A percentile compares a stretch with the other conserved stretches of the same genome.
Evolutionary conservation across 371 early-diverging fungal species (phyloP).

Genomic region (Amoeboaphelidium protococcarum): DNA sequence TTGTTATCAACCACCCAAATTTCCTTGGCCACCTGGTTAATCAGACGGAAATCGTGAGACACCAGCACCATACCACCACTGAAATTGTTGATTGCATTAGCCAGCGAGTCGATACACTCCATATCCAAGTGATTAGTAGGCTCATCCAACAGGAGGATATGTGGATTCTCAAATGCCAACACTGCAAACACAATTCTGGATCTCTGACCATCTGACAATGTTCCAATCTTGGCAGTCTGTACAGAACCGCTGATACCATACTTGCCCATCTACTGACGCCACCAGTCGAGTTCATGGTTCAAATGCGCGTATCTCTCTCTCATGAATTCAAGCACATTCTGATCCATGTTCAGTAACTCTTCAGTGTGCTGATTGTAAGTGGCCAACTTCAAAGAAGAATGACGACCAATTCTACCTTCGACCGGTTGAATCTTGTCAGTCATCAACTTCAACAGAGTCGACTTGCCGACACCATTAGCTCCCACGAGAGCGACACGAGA

Average conservation of each 20-base stretch:
- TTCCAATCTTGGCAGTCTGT: slow-evolving; percentile 64
- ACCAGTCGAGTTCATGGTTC: slow-evolving; percentile 40
- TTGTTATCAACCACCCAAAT: slow-evolving; percentile 87
- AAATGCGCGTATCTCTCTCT: slow-evolving; percentile 50
- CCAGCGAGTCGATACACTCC: slow-evolving; percentile 87
- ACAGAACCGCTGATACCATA: slow-evolving; percentile 79
- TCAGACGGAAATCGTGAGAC: slow-evolving; percentile 95
- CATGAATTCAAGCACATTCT: slow-evolving; percentile 76
- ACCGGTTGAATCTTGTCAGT: slow-evolving; percentile 31
- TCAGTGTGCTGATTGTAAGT: slow-evolving; percentile 95
- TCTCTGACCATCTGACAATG: slow-evolving; percentile 56
- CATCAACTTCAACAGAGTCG: slow-evolving; percentile 79
- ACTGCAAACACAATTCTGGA: slow-evolving; percentile 87
- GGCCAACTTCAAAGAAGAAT: slow-evolving; percentile 70
- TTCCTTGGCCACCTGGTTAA: slow-evolving; percentile 79
- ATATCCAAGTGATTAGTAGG: slow-evolving; percentile 47
- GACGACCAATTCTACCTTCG: slow-evolving; percentile 57
- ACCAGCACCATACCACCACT: slow-evolving; percentile 94
- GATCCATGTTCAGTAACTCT: slow-evolving; percentile 67
- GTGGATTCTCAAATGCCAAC: slow-evolving; percentile 62
- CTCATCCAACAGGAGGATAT: slow-evolving; percentile 93
- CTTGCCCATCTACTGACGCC: slow-evolving; percentile 69
- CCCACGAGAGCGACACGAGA: slow-evolving; percentile 33
- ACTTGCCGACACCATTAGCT: slow-evolving; percentile 31
- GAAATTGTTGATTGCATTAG: slow-evolving; percentile 79